Percentiles rank a stretch among this genome's conserved stretches.
phyloP scores from a whole-genome alignment of 345 rosid species.

The Psidium guajava region DNA sequence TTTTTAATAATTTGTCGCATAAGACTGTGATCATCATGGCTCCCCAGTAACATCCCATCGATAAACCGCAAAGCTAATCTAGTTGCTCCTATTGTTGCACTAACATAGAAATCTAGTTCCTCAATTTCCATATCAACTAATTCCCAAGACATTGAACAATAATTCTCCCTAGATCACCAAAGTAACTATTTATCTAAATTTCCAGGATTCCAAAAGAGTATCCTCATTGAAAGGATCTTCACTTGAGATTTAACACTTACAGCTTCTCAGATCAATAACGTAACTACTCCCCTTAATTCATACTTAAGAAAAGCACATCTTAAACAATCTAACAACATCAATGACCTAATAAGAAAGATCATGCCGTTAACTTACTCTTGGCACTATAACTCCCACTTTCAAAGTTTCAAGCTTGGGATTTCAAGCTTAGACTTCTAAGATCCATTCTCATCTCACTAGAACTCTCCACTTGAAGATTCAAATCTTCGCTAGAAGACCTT shows the following conservation, averaged over 20 bases:
- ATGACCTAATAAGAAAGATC: not conserved
- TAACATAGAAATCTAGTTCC: not conserved
- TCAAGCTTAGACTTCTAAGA: not conserved
- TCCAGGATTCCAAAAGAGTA: not conserved
- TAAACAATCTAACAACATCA: not conserved
- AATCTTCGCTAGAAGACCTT: not conserved
- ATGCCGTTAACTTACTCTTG: not conserved
- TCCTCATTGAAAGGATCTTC: not conserved
- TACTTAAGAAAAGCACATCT: not conserved
- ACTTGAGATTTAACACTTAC: not conserved
- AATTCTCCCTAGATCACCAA: not conserved
- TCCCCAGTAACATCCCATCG: not conserved
- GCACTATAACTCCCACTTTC: not conserved
- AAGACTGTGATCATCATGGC: not conserved
- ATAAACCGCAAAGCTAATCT: not conserved
- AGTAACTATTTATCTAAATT: not conserved
- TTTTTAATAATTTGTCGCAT: not conserved
- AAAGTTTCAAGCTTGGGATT: not conserved
- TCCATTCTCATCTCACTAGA: not conserved
- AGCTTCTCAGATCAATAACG: not conserved
- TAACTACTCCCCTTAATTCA: not conserved
- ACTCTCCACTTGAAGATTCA: not conserved
- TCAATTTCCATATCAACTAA: not conserved
- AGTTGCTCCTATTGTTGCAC: not conserved
- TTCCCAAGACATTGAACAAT: not conserved